These are phyloP conservation scores for Phytophthora constricta DNA, from an alignment of 352 stramenopile species.

Conservation along the genomic window DNA sequence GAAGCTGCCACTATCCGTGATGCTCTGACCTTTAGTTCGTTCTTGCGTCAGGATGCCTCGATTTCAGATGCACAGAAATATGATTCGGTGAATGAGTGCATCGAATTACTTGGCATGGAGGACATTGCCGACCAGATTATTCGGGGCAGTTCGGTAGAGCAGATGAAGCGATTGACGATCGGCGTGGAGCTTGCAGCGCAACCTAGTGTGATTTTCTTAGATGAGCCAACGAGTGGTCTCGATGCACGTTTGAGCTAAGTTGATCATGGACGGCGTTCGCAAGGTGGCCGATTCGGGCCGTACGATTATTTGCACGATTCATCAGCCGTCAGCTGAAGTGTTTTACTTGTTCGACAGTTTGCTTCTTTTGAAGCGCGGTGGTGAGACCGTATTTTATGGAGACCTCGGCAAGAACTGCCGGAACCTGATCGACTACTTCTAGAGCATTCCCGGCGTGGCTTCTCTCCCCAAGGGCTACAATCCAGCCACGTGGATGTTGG, in stretches of 20 bases:
- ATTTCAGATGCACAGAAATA: constrained; percentile 34
- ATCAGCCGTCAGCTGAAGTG: constrained; percentile 86
- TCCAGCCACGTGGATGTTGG: constrained; percentile 23
- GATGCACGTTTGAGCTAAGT: constrained; percentile 78
- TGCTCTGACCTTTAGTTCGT: constrained; percentile 83
- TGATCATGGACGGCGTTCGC: constrained; percentile 79
- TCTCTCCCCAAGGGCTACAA: constrained; percentile 49
- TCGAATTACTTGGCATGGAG: constrained; percentile 30
- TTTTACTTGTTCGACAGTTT: constrained; percentile 83
- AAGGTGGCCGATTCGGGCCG: constrained; percentile 69
- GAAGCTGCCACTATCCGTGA: constrained; percentile 48
- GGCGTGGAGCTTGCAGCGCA: constrained; percentile 75
- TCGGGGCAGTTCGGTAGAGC: constrained; percentile 27
- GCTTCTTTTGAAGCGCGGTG: constrained; percentile 64
- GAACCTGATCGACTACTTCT: constrained; percentile 44
- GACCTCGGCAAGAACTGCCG: constrained; percentile 32
- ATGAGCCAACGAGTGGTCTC: constrained; percentile 43
- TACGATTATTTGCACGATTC: constrained; percentile 88
- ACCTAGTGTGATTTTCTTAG: constrained; percentile 27
- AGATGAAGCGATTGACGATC: constrained; percentile 45
- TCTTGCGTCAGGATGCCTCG: constrained; percentile 50
- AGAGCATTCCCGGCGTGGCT: constrained; percentile 13
- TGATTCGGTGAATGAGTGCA: constrained; percentile 30
- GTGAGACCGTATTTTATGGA: constrained; percentile 47
- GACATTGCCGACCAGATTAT: constrained; percentile 44